A percentile compares a stretch with the other conserved stretches of the same genome.
Evolutionary conservation across 192 early-diverging fungal genomes (phyloP).

Genomic region (Thamnidium elegans): DNA sequence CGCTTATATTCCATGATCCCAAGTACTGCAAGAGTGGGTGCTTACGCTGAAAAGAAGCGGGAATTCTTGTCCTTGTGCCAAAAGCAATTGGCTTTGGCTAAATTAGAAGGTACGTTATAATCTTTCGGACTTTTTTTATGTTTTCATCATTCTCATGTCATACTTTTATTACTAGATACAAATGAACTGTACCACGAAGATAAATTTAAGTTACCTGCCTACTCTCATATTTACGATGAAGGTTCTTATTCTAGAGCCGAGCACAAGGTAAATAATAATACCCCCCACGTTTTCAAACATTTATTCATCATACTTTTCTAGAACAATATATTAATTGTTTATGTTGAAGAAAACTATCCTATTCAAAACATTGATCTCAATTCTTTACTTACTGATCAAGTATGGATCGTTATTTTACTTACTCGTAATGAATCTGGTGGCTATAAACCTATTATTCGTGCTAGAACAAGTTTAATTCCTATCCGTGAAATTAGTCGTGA

Average conservation of each 20-base stretch:
- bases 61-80: background rate
- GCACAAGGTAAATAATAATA: background rate
- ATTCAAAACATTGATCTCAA: background rate
- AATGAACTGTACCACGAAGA: constrained; percentile 4
- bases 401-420: constrained; percentile 5
- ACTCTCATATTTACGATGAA: constrained; percentile 6
- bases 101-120: background rate
- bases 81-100: constrained; percentile 1
- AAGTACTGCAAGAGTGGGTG: background rate
- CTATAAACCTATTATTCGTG: constrained; percentile 4
- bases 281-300: background rate
- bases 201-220: constrained; percentile 3
- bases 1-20: constrained; percentile 9
- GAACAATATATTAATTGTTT: constrained; percentile 13
- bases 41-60: background rate
- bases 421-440: constrained; percentile 1
- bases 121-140: too few relatives aligned
- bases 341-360: constrained; percentile 10
- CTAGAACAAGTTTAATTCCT: constrained; percentile 1
- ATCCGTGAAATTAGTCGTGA: constrained; percentile 7
- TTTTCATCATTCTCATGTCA: background rate
- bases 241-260: background rate
- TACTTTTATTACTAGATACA: constrained; percentile 2
- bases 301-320: background rate
- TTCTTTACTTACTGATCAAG: constrained; percentile 5